phyloP scores from a whole-genome alignment of 768 basidiomycete species.

The Inosperma sp. region DNA sequence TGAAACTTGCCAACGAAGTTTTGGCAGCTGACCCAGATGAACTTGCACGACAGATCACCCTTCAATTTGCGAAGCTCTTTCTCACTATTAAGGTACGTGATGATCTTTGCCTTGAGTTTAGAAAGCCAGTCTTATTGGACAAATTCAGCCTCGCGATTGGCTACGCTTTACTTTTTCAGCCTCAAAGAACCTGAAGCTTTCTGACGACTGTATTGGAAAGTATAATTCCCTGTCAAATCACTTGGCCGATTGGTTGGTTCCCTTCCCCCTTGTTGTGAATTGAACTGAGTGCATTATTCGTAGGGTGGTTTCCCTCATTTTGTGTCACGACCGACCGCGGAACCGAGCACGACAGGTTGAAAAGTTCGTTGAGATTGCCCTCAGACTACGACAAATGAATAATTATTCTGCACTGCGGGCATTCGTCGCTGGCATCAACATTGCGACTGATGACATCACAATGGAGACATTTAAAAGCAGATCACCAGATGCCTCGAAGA shows the following conservation, averaged over 20 bases:
- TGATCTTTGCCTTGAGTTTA: slow-evolving; percentile 6
- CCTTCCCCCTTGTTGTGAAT: neutral
- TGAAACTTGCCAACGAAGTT: slow-evolving; percentile 54
- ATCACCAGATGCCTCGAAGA: slow-evolving; percentile 67
- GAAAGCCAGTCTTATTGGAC: slow-evolving; percentile 7
- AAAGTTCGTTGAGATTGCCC: slow-evolving; percentile 82
- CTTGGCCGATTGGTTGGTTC: slow-evolving; percentile 71
- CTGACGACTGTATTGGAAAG: slow-evolving; percentile 69
- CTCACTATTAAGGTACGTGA: slow-evolving; percentile 65
- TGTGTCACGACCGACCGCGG: slow-evolving; percentile 78
- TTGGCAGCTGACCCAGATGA: slow-evolving; percentile 53
- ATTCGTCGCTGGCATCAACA: slow-evolving; percentile 90
- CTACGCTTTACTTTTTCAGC: slow-evolving; percentile 71
- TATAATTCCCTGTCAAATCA: slow-evolving; percentile 80
- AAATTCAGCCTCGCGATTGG: slow-evolving; percentile 80
- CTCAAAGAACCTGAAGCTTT: slow-evolving; percentile 57
- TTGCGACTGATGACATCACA: slow-evolving; percentile 73
- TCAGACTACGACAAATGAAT: slow-evolving; percentile 72
- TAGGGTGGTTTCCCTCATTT: slow-evolving; percentile 88
- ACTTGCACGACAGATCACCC: slow-evolving; percentile 84
- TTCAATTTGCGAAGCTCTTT: slow-evolving; percentile 65
- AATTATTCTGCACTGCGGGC: slow-evolving; percentile 94
- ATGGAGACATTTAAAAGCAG: slow-evolving; percentile 67
- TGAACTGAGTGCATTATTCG: neutral
- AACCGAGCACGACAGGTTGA: slow-evolving; percentile 79